Evolutionary conservation across 176 grass and related monocot species (phyloP).

Genomic region (Hyparrhenia diplandra): DNA sequence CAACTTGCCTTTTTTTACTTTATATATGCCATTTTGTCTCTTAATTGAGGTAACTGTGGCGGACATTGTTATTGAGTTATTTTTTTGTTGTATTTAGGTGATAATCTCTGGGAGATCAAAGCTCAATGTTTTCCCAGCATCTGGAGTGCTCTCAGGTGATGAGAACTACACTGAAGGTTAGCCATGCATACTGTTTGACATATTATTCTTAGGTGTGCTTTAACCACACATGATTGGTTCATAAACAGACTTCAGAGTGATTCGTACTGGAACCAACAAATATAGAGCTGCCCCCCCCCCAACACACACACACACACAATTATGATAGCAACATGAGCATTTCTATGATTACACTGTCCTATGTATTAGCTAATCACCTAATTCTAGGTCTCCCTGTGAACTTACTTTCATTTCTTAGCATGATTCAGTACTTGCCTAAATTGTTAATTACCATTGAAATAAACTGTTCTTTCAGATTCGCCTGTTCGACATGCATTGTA

Average conservation of each 20-base stretch:
- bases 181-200: neutral
- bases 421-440: neutral
- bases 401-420: neutral
- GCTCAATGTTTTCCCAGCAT: slow-evolving; percentile 49
- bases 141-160: slow-evolving; percentile 48
- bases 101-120: slow-evolving; percentile 78
- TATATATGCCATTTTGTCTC: neutral
- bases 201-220: slow-evolving; percentile 1
- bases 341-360: neutral
- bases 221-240: neutral
- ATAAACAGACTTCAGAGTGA: neutral
- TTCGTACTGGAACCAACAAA: neutral
- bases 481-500: slow-evolving; percentile 49
- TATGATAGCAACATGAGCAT: neutral
- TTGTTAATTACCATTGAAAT: neutral
- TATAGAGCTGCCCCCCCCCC: neutral
- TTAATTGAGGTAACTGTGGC: neutral
- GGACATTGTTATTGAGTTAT: slow-evolving; percentile 3
- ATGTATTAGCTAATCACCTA: neutral
- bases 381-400: slow-evolving; percentile 16
- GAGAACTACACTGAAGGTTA: slow-evolving; percentile 71
- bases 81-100: slow-evolving; percentile 41
- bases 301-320: no score
- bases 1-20: neutral
- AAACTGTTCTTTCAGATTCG: slow-evolving; percentile 44